Evolutionary conservation across 805 yeast genomes (phyloP).

Genomic region (Candida easanensis): DNA sequence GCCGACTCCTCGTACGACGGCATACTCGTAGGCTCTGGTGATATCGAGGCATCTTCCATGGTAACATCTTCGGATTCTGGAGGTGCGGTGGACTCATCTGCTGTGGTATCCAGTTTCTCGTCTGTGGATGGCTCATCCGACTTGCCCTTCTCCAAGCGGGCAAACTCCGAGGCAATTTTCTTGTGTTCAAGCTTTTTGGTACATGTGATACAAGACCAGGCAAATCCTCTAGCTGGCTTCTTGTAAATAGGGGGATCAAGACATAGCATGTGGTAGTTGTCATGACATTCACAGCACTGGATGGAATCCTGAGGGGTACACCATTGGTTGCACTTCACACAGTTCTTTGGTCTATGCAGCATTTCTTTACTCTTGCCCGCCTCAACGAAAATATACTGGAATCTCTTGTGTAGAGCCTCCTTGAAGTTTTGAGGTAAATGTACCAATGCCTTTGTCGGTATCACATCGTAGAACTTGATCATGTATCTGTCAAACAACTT

Average conservation of each 20-base stretch:
- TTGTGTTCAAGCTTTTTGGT: slow-evolving; percentile 40
- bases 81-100: background rate
- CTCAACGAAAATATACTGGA: slow-evolving; percentile 75
- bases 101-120: background rate
- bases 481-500: slow-evolving; percentile 84
- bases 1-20: slow-evolving; percentile 62
- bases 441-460: slow-evolving; percentile 57
- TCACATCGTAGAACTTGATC: slow-evolving; percentile 74
- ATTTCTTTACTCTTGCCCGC: slow-evolving; percentile 60
- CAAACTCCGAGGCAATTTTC: slow-evolving; percentile 20
- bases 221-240: slow-evolving; percentile 83
- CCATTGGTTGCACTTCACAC: slow-evolving; percentile 84
- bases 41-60: background rate
- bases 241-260: slow-evolving; percentile 77
- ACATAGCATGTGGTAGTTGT: slow-evolving; percentile 75
- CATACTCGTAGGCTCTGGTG: slow-evolving; percentile 20
- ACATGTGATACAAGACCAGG: slow-evolving; percentile 87
- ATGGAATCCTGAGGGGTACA: slow-evolving; percentile 71
- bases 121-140: no score
- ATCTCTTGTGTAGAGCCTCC: slow-evolving; percentile 61
- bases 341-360: slow-evolving; percentile 60
- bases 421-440: slow-evolving; percentile 60
- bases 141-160: background rate
- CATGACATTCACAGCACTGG: slow-evolving; percentile 73
- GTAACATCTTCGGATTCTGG: background rate